phyloP scores from a whole-genome alignment of 108 stramenopile genomes.

The Pseudonitzschia delicatissima region DNA sequence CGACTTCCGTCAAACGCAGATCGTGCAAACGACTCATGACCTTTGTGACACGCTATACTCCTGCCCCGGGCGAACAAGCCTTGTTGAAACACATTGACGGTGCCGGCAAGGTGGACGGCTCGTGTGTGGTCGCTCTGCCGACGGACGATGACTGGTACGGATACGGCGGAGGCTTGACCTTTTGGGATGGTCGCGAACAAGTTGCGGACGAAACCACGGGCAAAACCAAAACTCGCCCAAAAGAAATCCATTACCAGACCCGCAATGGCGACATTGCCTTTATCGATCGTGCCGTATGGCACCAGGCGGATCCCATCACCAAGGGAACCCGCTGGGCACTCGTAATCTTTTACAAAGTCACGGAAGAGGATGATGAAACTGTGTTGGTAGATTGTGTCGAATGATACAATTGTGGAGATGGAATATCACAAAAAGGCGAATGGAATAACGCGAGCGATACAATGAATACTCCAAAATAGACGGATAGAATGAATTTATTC shows the following conservation, averaged over 20 bases:
- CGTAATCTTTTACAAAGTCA: conserved; percentile 86
- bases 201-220: background rate
- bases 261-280: conserved; percentile 85
- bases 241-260: conserved; percentile 80
- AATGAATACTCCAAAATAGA: too few relatives aligned
- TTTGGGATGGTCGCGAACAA: conserved; percentile 80
- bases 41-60: conserved; percentile 87
- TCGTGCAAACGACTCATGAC: conserved; percentile 78
- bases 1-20: too few relatives aligned
- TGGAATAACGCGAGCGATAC: too few relatives aligned
- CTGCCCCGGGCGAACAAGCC: conserved; percentile 83
- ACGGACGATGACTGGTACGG: conserved; percentile 80
- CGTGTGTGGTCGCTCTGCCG: conserved; percentile 82
- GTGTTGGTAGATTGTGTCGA: too few relatives aligned
- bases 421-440: too few relatives aligned
- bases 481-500: too few relatives aligned
- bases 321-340: conserved; percentile 89
- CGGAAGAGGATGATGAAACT: background rate
- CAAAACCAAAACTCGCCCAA: conserved; percentile 14
- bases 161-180: conserved; percentile 80
- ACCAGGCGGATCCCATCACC: conserved; percentile 86
- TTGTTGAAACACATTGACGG: conserved; percentile 87
- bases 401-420: too few relatives aligned
- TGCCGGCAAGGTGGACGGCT: conserved; percentile 87
- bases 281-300: conserved; percentile 79